phyloP scores from a whole-genome alignment of 164 flowering plant genomes.

The Annona cherimola region DNA sequence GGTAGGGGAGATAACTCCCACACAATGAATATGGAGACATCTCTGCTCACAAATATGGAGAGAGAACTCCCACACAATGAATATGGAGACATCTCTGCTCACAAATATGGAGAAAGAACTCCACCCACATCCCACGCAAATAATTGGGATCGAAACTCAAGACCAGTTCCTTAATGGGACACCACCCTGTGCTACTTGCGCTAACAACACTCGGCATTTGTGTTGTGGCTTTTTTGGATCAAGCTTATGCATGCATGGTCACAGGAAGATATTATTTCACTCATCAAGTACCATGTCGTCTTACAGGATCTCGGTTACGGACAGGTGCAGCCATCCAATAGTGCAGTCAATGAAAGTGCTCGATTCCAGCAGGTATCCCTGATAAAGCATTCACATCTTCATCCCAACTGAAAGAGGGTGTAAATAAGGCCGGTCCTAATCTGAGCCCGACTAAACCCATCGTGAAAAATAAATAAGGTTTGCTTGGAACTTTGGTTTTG shows the following conservation, averaged over 20 bases:
- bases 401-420: background rate
- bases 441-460: too few relatives aligned
- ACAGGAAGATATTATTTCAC: background rate
- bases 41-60: too few relatives aligned
- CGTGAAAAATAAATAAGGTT: too few relatives aligned
- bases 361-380: constrained; percentile 58
- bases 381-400: background rate
- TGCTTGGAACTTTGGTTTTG: too few relatives aligned
- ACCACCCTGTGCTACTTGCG: too few relatives aligned
- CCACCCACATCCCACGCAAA: background rate
- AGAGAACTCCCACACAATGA: background rate
- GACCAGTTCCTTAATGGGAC: too few relatives aligned
- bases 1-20: too few relatives aligned
- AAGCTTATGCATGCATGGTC: background rate
- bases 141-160: too few relatives aligned
- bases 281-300: background rate
- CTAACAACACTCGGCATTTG: background rate
- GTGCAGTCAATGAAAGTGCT: constrained; percentile 36
- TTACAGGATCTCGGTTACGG: constrained; percentile 42
- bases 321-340: constrained; percentile 27
- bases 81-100: too few relatives aligned
- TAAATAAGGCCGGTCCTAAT: too few relatives aligned
- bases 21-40: too few relatives aligned
- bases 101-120: background rate
- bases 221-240: background rate